Evolutionary conservation across 2,329 filamentous ascomycete species (phyloP), one percentile per base, ranked within the genome.

Genomic region (Macrophomina pseudophaseolina): DNA sequence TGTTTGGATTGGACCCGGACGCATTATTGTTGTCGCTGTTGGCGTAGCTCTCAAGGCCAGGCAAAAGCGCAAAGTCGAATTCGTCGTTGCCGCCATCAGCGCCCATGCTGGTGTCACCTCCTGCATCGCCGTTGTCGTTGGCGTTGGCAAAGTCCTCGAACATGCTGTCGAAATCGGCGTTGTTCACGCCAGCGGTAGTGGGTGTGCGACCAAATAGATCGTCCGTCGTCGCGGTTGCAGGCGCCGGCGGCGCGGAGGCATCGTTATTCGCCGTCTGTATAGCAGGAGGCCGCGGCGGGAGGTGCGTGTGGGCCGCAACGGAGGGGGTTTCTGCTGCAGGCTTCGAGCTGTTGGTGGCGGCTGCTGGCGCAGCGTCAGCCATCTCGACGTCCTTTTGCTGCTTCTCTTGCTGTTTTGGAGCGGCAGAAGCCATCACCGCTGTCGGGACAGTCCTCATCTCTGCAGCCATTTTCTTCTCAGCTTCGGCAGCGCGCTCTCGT

Each of bases 21-120:
- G 32, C 52, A 32, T 35, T 49, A 30, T 79, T 80, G 33, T 78
- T 80, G 28, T 64, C 62, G 40, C 44, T 58, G 60, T 79, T 80
- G 18, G 80, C 76, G 70, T 79, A 80, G 70, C 79, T 74, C 68
- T 82, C 74, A 63, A 82, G 71, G 65, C 81, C 75, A 44, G 81
- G 74, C 6, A 80, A 71, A 7, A 82, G 73, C 2, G 78, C 75
- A 9, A 73, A 74, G 33, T 80, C 74, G 59, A 70, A 70, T 72
- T 66, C 65, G 16, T 66, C 67, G 65, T 68, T 68, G 38, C 60
- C 48, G 51, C 68, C 56, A 49, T 71, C 68, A 42, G 64, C 35
- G 53, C 14, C 58, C 44, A 49, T 62, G 11, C 9, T 30, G 8
- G 32, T 56, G 32, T 32, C 64, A 5, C 33, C 46, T 48, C 42